Evolutionary conservation across 2,329 filamentous ascomycete species (phyloP).

Genomic region (Colletotrichum sojae): DNA sequence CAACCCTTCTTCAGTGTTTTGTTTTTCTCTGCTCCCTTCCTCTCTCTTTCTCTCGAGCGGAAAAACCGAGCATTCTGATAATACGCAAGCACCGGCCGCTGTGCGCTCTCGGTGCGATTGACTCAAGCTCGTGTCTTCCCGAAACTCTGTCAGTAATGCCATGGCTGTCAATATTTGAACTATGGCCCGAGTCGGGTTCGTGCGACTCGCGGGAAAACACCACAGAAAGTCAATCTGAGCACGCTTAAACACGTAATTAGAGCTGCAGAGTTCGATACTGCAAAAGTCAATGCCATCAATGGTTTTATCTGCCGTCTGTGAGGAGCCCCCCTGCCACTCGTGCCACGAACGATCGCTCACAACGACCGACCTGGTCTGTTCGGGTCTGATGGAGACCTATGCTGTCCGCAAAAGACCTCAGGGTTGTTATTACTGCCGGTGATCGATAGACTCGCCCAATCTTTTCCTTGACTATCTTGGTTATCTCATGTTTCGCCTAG

Average conservation of each 20-base stretch:
- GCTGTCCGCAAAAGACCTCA: background rate
- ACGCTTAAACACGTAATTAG: background rate
- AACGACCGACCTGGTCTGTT: background rate
- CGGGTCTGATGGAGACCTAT: background rate
- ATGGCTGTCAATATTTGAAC: conserved; percentile 6
- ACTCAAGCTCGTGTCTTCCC: conserved; percentile 27
- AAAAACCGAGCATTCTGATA: too few species aligned
- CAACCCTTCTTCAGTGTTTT: background rate
- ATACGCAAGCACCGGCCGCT: background rate
- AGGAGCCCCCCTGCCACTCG: background rate
- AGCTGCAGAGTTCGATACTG: background rate
- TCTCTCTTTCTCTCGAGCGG: too few species aligned
- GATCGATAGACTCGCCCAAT: background rate
- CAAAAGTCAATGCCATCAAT: background rate
- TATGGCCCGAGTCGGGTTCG: conserved; percentile 11
- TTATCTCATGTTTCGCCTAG: conserved; percentile 1
- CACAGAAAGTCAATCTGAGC: conserved; percentile 13
- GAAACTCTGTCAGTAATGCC: conserved; percentile 30
- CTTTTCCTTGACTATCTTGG: background rate
- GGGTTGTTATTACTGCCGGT: background rate
- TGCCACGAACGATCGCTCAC: background rate
- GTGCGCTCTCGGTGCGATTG: conserved; percentile 10
- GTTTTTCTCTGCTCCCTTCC: background rate
- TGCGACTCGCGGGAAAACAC: conserved; percentile 15
- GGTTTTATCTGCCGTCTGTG: background rate